These are phyloP conservation scores for Paraphaeosphaeria minitans DNA, from an alignment of 2,329 filamentous ascomycete genomes.

Conservation along the genomic window DNA sequence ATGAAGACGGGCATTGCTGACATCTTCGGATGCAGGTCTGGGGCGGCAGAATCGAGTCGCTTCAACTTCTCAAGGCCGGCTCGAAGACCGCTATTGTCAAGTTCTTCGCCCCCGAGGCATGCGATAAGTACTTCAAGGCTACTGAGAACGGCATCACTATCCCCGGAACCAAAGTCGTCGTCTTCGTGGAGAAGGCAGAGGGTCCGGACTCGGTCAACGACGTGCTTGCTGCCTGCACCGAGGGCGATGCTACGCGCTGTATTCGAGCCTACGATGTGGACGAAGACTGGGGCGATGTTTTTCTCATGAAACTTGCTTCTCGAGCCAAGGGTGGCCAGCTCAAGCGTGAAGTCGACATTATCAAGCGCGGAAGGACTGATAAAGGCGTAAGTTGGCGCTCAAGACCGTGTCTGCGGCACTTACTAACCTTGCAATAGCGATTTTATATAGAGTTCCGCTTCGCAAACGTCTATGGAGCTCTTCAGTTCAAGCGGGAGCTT, in stretches of 20 bases:
- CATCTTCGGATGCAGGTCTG: slow-evolving; percentile 27
- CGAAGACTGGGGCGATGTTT: slow-evolving; percentile 44
- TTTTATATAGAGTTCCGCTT: slow-evolving; percentile 56
- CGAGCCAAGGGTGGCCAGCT: slow-evolving; percentile 41
- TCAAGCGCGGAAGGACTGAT: slow-evolving; percentile 49
- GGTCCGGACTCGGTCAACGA: slow-evolving; percentile 46
- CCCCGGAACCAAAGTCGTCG: slow-evolving; percentile 22
- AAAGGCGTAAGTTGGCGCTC: slow-evolving; percentile 47
- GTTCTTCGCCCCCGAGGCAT: slow-evolving; percentile 42
- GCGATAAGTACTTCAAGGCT: slow-evolving; percentile 37
- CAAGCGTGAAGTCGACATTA: slow-evolving; percentile 52
- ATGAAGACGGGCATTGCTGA: neutral
- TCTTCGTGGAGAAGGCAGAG: slow-evolving; percentile 36
- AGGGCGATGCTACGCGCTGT: slow-evolving; percentile 52
- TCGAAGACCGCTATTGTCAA: slow-evolving; percentile 33
- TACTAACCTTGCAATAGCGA: slow-evolving; percentile 37
- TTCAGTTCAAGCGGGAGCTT: slow-evolving; percentile 51
- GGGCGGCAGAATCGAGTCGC: slow-evolving; percentile 43
- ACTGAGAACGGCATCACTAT: slow-evolving; percentile 44
- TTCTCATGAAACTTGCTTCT: slow-evolving; percentile 36
- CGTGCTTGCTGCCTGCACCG: slow-evolving; percentile 48
- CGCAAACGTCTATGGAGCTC: slow-evolving; percentile 52
- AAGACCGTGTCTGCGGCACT: neutral
- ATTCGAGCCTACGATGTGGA: slow-evolving; percentile 52
- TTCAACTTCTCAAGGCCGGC: slow-evolving; percentile 32